Evolutionary conservation across 306 rosid species (phyloP).

Genomic region (Cucumis melo): DNA sequence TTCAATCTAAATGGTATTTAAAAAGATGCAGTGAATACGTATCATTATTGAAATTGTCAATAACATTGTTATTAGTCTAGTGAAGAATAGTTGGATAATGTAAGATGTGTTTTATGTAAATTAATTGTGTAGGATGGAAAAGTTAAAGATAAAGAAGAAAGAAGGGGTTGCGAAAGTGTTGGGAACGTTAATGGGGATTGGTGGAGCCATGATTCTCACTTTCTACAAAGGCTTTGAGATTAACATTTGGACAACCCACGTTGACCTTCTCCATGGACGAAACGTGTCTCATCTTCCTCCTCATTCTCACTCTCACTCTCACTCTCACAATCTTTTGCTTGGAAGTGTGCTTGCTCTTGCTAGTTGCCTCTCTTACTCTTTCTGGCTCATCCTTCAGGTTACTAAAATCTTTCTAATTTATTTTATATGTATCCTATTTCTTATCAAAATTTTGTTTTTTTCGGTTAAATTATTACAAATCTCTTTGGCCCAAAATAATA

Average conservation of each 20-base stretch:
- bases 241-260: conserved; percentile 38
- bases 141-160: conserved; percentile 17
- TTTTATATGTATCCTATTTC: too few relatives aligned
- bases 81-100: too few relatives aligned
- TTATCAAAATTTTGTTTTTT: too few relatives aligned
- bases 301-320: neutral
- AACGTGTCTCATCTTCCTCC: conserved; percentile 4
- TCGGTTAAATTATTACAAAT: too few relatives aligned
- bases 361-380: conserved; percentile 11
- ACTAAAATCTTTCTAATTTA: too few relatives aligned
- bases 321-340: neutral
- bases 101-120: too few relatives aligned
- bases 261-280: conserved; percentile 28
- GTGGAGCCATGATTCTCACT: conserved; percentile 62
- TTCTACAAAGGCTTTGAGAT: conserved; percentile 39
- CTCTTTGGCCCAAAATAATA: too few relatives aligned
- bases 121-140: conserved; percentile 28
- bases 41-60: too few relatives aligned
- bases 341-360: conserved; percentile 22
- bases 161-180: conserved; percentile 46
- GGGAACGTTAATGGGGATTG: conserved; percentile 51
- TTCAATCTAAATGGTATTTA: too few relatives aligned
- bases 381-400: conserved; percentile 41
- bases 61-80: too few relatives aligned
- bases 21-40: too few relatives aligned